Base-by-base conservation (phyloP, 2,329 filamentous ascomycete species). In the Scytalidium lignicola region DNA sequence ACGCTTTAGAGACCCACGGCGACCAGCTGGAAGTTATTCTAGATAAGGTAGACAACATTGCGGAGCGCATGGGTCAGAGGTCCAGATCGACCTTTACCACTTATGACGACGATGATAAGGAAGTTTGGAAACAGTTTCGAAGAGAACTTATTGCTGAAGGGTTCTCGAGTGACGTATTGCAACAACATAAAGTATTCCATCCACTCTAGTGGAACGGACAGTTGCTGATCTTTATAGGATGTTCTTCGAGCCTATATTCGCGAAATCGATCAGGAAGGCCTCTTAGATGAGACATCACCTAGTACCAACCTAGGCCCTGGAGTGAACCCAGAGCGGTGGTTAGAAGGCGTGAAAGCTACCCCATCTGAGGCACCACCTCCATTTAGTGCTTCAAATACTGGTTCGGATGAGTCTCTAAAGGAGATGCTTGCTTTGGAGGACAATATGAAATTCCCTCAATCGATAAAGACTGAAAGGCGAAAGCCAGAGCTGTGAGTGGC, bases 211-310 rank as follows among this genome's bases (percentile, higher is more conserved):
- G 20, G 43, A 19, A 44, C 56, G 10, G 48, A 40, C 7, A 2
- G 32, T 47, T 42, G 26, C 19, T 49, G 40, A 21, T 44, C 57
- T 63, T 50, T 46, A 40, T 41, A 83, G 80, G 77, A 82, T 55
- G 70, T 82, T 9, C 65, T 83, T 20, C 72, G 78, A 52, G 78
- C 80, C 18, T 83, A 84, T 58, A 81, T 84, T 40, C 76, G 77
- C 29, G 75, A 80, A 58, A 72, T 83, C 52, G 76, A 81, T 53
- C 72, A 77, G 39, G 69, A 77, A 48, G 75, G 78, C 1, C 67
- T 82, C 9, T 68, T 82, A n/a, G 74, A 76, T 54, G 67, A 70
- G 29, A 66, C 70, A 46, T 65, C 64, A 48, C 58, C 59, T 43
- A 60, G 59, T n/a, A 52, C 51, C 21, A 55, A 58, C 52, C 51